phyloP scores from a whole-genome alignment of 2,329 filamentous ascomycete species.

The Calonectria ilicicola region DNA sequence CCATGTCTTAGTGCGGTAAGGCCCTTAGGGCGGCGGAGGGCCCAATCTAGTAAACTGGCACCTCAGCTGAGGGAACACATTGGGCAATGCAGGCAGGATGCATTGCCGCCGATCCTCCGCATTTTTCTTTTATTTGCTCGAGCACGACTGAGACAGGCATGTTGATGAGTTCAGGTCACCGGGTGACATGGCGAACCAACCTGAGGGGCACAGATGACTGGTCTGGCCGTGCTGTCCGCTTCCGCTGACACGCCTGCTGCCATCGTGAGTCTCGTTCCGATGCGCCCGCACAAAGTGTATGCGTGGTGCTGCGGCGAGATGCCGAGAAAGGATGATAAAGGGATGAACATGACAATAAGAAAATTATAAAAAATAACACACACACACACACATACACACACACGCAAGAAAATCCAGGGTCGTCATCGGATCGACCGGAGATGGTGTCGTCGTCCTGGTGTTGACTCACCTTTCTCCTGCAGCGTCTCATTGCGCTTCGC shows the following conservation, averaged over 20 bases:
- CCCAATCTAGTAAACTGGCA: neutral
- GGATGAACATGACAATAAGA: neutral
- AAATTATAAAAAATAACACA: too few species aligned
- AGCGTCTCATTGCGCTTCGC: neutral
- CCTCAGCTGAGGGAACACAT: neutral
- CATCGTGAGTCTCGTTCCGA: neutral
- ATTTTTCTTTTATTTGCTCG: neutral
- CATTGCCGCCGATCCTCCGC: neutral
- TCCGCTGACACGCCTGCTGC: neutral
- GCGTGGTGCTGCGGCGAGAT: neutral
- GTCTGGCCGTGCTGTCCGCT: neutral
- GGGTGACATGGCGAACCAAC: neutral
- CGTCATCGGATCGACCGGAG: conserved; percentile 17
- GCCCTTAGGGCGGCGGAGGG: neutral
- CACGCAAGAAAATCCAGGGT: neutral
- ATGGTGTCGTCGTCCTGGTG: neutral
- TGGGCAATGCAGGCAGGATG: neutral
- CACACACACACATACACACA: too few species aligned
- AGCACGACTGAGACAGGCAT: conserved; percentile 6
- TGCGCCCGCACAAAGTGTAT: neutral
- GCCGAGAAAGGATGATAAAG: neutral
- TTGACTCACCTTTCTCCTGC: conserved; percentile 7
- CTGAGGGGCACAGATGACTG: neutral
- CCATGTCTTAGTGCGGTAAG: conserved; percentile 2
- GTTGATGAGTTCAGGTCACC: conserved; percentile 6